Evolutionary conservation across 495 filamentous ascomycete species (phyloP), one percentile per base, ranked within the genome.

Genomic region (Entonaema liquescens): DNA sequence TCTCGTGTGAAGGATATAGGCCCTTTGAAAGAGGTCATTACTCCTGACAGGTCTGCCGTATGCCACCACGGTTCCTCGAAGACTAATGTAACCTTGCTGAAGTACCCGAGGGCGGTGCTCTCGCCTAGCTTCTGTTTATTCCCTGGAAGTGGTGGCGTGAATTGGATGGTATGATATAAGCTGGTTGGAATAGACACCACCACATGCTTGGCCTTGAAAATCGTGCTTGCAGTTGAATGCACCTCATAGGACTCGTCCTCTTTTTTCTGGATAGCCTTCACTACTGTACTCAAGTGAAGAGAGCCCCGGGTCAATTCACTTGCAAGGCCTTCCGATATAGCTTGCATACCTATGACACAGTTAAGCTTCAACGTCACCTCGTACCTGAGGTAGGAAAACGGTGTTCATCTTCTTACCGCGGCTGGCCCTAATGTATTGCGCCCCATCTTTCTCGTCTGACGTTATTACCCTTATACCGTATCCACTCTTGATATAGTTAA

Each of bases 401-500:
- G 1, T 26, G 19, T 28, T n/a, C 26, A 21, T n/a, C 61, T 53
- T 61, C 31, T 47, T 9, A 69, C 67, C 67, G 12, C 54, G 59
- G 15, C 54, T 47, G 11, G 42, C 67, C n/a, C 83, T 74, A 26
- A 85, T 74, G 59, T 83, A 76, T 57, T 86, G 84, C 0, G 75
- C 84, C 0, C 84, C 85, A 40, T 79, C 54, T 21, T 78, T 77
- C 2, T 72, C 38, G 57, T 85, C 82, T 0, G 83, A 84, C 0
- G 77, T 64, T 59, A 86, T 76, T n/a, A 77, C 70, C 17, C 80
- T 38, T 4, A 87, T 63, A 0, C 84, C 83, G 1, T 78, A 78
- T 2, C 80, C 80, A 25, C 76, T 76, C 60, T 79, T 78, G 76
- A 80, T 81, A 72, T 87, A 85, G 50, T 83, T 78, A n/a, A 88